Evolutionary conservation across 176 grass and related monocot species (phyloP).

Genomic region (Puccinellia tenuiflora): DNA sequence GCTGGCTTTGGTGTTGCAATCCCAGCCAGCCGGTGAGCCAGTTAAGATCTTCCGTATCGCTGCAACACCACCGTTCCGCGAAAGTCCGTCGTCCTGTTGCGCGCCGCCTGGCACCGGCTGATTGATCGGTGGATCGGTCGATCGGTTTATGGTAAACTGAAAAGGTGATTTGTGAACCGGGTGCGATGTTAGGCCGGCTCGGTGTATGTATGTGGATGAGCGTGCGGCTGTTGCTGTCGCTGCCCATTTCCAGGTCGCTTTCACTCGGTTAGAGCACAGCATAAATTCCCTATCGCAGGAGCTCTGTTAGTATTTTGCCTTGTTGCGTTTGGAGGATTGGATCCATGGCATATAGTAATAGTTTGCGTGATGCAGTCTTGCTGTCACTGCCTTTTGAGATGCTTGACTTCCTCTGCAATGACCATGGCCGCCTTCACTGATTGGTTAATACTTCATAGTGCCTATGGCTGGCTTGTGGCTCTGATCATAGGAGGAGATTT

Average conservation of each 20-base stretch:
- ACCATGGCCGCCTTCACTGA: not conserved
- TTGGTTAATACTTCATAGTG: not conserved
- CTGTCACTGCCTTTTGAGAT: not conserved
- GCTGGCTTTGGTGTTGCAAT: constrained; percentile 10
- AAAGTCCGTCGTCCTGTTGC: not conserved
- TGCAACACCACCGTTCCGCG: not conserved
- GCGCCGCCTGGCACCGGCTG: not conserved
- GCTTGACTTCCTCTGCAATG: not conserved
- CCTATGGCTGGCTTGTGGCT: not conserved
- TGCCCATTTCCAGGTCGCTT: constrained; percentile 40
- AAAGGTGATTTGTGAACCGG: constrained; percentile 17
- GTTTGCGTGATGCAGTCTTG: constrained; percentile 1
- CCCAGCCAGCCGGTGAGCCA: constrained; percentile 11
- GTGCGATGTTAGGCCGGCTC: constrained; percentile 17
- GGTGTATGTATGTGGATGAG: constrained; percentile 34
- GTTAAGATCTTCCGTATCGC: constrained; percentile 4
- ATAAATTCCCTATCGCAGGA: constrained; percentile 40
- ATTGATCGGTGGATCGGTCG: constrained; percentile 17
- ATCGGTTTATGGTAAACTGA: not conserved
- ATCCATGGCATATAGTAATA: not conserved
- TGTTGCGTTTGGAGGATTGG: not conserved
- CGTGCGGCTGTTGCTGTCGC: constrained; percentile 35
- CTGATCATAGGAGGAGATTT: not conserved
- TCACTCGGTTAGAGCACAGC: constrained; percentile 22
- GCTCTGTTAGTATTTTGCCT: not conserved